Conservation (phyloP, 192 early-diverging fungal species). For the Fimicolochytrium jonesii region DNA sequence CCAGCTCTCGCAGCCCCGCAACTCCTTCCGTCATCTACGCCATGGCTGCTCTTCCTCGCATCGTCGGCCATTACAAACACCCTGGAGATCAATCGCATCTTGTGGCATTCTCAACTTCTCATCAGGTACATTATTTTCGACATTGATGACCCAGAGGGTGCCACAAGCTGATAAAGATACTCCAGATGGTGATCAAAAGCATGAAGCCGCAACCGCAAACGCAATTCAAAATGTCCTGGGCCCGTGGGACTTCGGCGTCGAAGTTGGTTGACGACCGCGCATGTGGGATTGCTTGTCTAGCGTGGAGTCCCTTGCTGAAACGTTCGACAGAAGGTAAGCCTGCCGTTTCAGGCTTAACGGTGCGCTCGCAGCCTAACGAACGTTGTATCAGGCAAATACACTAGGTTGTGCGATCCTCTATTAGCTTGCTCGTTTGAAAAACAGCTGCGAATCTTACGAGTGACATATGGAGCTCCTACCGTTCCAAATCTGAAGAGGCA, state of each 20-base stretch:
- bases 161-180: background rate
- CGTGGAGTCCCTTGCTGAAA: constrained; percentile 16
- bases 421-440: constrained; percentile 26
- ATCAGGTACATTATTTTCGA: constrained; percentile 21
- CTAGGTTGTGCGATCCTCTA: constrained; percentile 12
- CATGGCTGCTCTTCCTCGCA: constrained; percentile 12
- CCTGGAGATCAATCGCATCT: constrained; percentile 20
- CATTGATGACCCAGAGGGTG: background rate
- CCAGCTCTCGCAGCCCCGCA: no score
- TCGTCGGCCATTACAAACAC: background rate
- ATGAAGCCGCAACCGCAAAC: constrained; percentile 32
- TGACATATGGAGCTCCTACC: no score
- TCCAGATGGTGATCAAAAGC: constrained; percentile 30
- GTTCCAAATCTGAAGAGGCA: no score
- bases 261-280: background rate
- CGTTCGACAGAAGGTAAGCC: constrained; percentile 5
- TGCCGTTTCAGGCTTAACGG: no score
- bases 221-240: constrained; percentile 24
- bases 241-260: background rate
- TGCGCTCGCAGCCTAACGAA: background rate
- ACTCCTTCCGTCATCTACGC: constrained; percentile 29
- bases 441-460: constrained; percentile 16
- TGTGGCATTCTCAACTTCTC: constrained; percentile 30
- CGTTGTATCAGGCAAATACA: background rate
- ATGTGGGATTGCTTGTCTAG: background rate